Evolutionary conservation across 352 stramenopile genomes (phyloP).

Genomic region (Phytophthora foliorum): DNA sequence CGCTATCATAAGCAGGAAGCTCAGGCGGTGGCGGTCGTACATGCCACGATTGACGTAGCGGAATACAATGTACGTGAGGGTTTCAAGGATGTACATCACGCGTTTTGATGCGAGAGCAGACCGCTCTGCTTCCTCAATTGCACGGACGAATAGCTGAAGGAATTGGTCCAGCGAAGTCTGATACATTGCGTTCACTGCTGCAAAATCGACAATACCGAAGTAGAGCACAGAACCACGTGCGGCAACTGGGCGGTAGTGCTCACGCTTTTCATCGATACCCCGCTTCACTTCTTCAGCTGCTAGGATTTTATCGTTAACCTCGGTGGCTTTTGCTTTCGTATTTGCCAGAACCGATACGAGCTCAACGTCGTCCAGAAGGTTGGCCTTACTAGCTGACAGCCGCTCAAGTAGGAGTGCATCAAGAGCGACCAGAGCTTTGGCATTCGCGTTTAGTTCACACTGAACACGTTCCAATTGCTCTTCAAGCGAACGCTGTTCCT

Average conservation of each 20-base stretch:
- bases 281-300: conserved; percentile 88
- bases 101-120: conserved; percentile 83
- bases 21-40: conserved; percentile 81
- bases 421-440: conserved; percentile 85
- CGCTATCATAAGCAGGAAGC: conserved; percentile 74
- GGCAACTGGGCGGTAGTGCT: conserved; percentile 92
- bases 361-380: conserved; percentile 91
- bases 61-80: conserved; percentile 86
- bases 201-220: conserved; percentile 92
- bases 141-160: conserved; percentile 83
- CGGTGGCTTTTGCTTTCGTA: conserved; percentile 91
- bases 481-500: conserved; percentile 92
- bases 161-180: conserved; percentile 93
- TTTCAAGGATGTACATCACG: conserved; percentile 91
- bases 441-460: conserved; percentile 88
- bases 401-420: conserved; percentile 90
- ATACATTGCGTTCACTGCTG: conserved; percentile 92
- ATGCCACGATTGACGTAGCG: conserved; percentile 81
- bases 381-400: conserved; percentile 86
- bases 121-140: conserved; percentile 88
- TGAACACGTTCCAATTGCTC: conserved; percentile 91
- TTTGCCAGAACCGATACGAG: conserved; percentile 88
- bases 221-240: conserved; percentile 90
- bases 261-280: conserved; percentile 92
- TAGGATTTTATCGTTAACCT: conserved; percentile 93